Base-by-base conservation (phyloP, 805 yeast genomes). In the Teunomyces panamensis region DNA sequence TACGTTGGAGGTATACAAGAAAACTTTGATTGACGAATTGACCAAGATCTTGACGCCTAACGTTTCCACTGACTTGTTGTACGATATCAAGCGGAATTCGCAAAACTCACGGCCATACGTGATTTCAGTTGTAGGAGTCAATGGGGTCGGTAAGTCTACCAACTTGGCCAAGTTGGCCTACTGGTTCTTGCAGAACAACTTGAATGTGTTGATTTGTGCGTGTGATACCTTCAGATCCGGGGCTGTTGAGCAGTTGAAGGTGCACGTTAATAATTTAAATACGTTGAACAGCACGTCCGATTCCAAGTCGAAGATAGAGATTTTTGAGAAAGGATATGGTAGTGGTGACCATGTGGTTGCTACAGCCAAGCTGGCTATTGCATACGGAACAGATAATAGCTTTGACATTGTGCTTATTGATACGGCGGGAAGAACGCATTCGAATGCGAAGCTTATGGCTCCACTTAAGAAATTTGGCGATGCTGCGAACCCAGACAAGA, bases 221-320 rank as follows among this genome's bases (percentile, higher is more conserved):
- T 92, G 98, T 70, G 99, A 92, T 70, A 94, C 99, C 0, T 92
- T 92, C 71, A 79, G 99, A 67, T 89, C 97, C 0, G 99, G 99
- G 45, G 99, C 99, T 0, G 97, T 92, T n/a, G 98, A 92, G 65
- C 99, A 92, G 69, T 74, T 92, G 51, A 83, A 94, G 56, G 96
- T 91, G 1, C 99, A 92, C 68, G 98, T 92, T 2, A 84, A 84
- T 51, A 88, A 94, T 59, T 73, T 92, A 52, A 80, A 84, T 45
- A 82, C 82, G 52, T 73, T 91, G 36, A 84, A 89, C 29, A 79
- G 76, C 42, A 68, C 67, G 17, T 73, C 78, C 2, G 56, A 62
- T 29, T 62, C 70, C 56, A 44, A 46, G 7, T 58, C 67, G 30
- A 65, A 74, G 42, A 85, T 89, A 44, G 96, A 90, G 63, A 69